These are phyloP conservation scores for Cystofilobasidium capitatum DNA, from an alignment of 768 basidiomycete genomes.

Conservation along the genomic window DNA sequence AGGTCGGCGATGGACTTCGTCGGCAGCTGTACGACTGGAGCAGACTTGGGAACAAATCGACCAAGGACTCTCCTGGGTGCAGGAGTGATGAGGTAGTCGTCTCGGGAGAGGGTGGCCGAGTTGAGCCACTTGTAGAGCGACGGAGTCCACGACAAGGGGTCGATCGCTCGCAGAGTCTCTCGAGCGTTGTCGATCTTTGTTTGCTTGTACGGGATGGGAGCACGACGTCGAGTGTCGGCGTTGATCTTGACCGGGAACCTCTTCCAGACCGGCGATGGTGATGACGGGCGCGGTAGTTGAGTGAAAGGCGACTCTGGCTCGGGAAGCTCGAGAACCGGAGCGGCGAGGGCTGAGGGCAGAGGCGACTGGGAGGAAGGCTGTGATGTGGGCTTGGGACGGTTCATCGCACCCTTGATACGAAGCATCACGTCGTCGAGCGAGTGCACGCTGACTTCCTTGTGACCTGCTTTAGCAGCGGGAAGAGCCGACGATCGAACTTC, in stretches of 20 bases:
- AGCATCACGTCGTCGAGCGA: constrained; percentile 18
- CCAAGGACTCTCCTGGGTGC: not conserved
- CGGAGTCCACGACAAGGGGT: constrained; percentile 34
- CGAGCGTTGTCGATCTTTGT: constrained; percentile 1
- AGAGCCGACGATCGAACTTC: not conserved
- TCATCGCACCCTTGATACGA: constrained; percentile 23
- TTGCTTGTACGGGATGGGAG: not conserved
- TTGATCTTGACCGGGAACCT: constrained; percentile 36
- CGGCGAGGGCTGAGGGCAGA: not conserved
- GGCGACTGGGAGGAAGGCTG: not conserved
- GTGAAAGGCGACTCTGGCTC: constrained; percentile 24
- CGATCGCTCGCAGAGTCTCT: constrained; percentile 2
- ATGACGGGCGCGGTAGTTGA: constrained; percentile 32
- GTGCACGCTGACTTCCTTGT: not conserved
- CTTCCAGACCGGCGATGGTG: constrained; percentile 41
- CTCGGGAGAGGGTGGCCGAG: constrained; percentile 32
- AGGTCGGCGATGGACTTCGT: not conserved
- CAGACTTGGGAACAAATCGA: not conserved
- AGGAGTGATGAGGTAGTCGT: constrained; percentile 36
- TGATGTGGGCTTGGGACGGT: not conserved
- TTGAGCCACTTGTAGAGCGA: constrained; percentile 33
- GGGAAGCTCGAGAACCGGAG: not conserved
- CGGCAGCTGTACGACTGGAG: not conserved
- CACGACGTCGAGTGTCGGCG: not conserved
- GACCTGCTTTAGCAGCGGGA: not conserved